These are phyloP conservation scores for Nemania serpens DNA, from an alignment of 2,329 filamentous ascomycete species.

Conservation along the genomic window DNA sequence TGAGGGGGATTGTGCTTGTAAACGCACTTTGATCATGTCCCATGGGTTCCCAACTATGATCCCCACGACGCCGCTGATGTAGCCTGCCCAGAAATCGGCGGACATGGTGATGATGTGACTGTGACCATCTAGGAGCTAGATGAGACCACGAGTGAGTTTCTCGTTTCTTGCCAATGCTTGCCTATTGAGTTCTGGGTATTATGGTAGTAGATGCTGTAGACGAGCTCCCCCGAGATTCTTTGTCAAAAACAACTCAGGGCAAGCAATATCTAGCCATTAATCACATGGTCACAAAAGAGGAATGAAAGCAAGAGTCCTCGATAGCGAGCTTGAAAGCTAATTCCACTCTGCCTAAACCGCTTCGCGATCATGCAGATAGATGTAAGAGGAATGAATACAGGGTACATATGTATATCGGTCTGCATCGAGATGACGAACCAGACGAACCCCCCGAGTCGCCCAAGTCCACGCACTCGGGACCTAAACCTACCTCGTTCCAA, in stretches of 20 bases:
- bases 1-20: conserved; percentile 64
- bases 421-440: neutral
- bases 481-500: neutral
- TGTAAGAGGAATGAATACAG: neutral
- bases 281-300: neutral
- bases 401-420: neutral
- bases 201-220: neutral
- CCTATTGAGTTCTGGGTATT: neutral
- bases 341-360: neutral
- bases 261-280: neutral
- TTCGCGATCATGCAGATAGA: neutral
- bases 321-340: neutral
- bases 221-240: neutral
- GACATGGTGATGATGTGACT: conserved; percentile 68
- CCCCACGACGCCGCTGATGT: conserved; percentile 81
- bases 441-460: neutral
- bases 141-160: neutral
- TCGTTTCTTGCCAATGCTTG: neutral
- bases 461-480: neutral
- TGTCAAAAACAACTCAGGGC: neutral
- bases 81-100: conserved; percentile 92
- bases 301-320: neutral
- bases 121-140: neutral
- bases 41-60: conserved; percentile 91
- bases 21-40: conserved; percentile 70